Base-by-base conservation (phyloP, 768 basidiomycete genomes). In the Amanita rubescens region DNA sequence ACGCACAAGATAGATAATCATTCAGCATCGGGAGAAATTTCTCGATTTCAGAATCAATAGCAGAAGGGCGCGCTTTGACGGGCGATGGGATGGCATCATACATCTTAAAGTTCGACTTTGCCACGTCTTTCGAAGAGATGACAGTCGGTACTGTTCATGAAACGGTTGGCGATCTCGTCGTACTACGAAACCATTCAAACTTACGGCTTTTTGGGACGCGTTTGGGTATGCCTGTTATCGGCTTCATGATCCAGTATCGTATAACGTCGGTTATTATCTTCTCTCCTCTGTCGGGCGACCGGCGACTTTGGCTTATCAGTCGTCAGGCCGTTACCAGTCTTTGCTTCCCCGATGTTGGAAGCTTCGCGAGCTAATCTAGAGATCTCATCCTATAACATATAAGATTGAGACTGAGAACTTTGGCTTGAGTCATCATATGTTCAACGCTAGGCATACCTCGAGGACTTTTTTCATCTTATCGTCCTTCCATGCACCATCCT, bases 21-120 rank as follows among this genome's bases (percentile, higher is more conserved):
- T 81, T 78, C n/a, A 91, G 67, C 73, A 91, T 73, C 0, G 88
- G 84, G 42, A 87, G 55, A 61, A 91, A 90, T 51, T 86, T 87
- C 51, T 84, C 87, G 72, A 90, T 79, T 59, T 90, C 86, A 5
- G 72, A 53, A 33, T 66, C 60, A 10, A 68, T n/a, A n/a, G n/a
- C 66, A 2, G 66, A 51, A 4, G 60, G 41, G 17, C 63, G 38
- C 7, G 60, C 17, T 32, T 65, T 66, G 38, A 68, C 65, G 9
- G 68, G 58, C 35, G 76, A 68, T 3, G 70, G 80, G 10, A 90
- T 72, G 0, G 87, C 89, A 55, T 90, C 87, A 53, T 83, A 90
- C 75, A 90, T 74, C 62, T 73, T 83, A 66, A 87, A 79, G 43
- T 82, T 76, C 2, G 69, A 59, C 10, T 62, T 45, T 11, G 57